These are phyloP conservation scores for Erodium texanum DNA, from an alignment of 441 rosid genomes.

Conservation along the genomic window DNA sequence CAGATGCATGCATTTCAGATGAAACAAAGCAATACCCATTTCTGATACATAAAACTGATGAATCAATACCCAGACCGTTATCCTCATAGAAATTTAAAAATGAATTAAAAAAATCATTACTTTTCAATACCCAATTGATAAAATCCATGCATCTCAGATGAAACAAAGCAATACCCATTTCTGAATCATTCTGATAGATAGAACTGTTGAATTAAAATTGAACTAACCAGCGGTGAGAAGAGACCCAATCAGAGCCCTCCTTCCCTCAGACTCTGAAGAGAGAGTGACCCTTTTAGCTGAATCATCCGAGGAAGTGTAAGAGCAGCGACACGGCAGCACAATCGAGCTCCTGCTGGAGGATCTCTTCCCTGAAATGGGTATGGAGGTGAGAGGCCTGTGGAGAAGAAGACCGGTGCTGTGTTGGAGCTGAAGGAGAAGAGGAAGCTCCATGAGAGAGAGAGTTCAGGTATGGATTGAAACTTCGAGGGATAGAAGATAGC, in stretches of 20 bases:
- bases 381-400: slow-evolving; percentile 23
- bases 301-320: slow-evolving; percentile 33
- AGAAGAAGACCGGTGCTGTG: slow-evolving; percentile 22
- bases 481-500: slow-evolving; percentile 29
- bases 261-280: slow-evolving; percentile 31
- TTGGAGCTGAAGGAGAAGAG: slow-evolving; percentile 30
- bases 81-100: too few species aligned
- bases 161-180: not conserved
- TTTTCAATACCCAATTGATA: not conserved
- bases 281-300: slow-evolving; percentile 20
- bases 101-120: too few species aligned
- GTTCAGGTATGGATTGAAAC: slow-evolving; percentile 8
- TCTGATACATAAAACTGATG: too few species aligned
- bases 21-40: too few species aligned
- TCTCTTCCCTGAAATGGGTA: slow-evolving; percentile 31
- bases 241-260: slow-evolving; percentile 56
- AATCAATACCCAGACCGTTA: too few species aligned
- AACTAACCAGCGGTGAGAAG: slow-evolving; percentile 47
- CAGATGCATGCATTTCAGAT: too few species aligned
- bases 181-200: too few species aligned
- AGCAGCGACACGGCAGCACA: slow-evolving; percentile 30
- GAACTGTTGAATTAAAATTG: not conserved
- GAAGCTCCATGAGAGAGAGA: slow-evolving; percentile 31
- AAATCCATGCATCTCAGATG: not conserved
- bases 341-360: slow-evolving; percentile 17